A percentile compares a stretch with the other conserved stretches of the same genome.
Conservation (phyloP, 2,329 filamentous ascomycete species). For the Sporothrix variecibatus region DNA sequence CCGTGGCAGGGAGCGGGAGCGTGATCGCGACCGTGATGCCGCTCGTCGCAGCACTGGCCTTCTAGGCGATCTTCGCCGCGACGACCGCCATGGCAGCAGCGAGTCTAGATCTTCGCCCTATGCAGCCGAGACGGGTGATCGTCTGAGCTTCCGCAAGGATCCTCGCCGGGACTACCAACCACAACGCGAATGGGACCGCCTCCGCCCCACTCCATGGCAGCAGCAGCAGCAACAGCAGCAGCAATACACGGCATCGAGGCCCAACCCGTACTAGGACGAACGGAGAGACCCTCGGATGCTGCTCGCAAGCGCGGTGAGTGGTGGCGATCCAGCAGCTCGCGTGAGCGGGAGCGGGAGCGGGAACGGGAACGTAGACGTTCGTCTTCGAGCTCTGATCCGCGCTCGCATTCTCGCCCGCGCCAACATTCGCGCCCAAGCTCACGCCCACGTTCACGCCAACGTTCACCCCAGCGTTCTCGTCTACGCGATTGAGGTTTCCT, state of each 20-base stretch:
- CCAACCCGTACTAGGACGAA: slow-evolving; percentile 28
- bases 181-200: slow-evolving; percentile 31
- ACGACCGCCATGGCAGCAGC: slow-evolving; percentile 17
- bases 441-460: background rate
- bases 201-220: slow-evolving; percentile 33
- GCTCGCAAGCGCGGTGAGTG: background rate
- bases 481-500: background rate
- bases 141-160: slow-evolving; percentile 34
- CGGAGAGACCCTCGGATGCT: background rate
- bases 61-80: slow-evolving; percentile 23
- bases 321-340: background rate
- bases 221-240: slow-evolving; percentile 31
- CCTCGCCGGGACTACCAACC: slow-evolving; percentile 28
- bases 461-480: background rate
- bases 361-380: too few species aligned
- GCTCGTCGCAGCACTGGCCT: slow-evolving; percentile 36
- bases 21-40: slow-evolving; percentile 37
- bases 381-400: background rate
- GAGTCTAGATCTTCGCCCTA: slow-evolving; percentile 9
- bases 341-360: too few species aligned
- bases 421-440: background rate
- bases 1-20: slow-evolving; percentile 20
- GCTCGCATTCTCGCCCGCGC: too few species aligned
- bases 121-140: slow-evolving; percentile 31
- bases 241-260: slow-evolving; percentile 28